phyloP scores from a whole-genome alignment of 2,329 filamentous ascomycete genomes.

The Beauveria brongniartii region DNA sequence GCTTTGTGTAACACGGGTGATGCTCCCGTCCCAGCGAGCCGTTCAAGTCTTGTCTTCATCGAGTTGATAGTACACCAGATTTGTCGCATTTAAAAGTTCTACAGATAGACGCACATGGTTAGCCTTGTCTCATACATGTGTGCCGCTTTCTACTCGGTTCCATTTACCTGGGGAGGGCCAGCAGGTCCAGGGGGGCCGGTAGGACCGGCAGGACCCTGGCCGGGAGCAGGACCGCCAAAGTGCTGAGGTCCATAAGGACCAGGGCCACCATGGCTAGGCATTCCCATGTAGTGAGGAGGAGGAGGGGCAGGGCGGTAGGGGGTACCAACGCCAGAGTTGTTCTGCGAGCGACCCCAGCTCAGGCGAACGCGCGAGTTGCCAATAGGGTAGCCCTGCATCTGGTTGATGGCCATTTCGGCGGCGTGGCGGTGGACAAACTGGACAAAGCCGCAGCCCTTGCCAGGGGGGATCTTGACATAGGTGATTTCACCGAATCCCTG shows the following conservation, averaged over 20 bases:
- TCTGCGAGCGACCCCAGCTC: constrained; percentile 96
- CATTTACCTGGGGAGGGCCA: constrained; percentile 31
- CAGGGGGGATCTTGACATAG: constrained; percentile 98
- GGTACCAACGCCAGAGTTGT: constrained; percentile 97
- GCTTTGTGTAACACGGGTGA: neutral
- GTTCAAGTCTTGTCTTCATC: constrained; percentile 7
- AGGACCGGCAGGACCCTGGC: constrained; percentile 33
- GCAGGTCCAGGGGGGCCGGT: constrained; percentile 29
- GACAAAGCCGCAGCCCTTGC: constrained; percentile 98
- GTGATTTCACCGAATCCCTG: constrained; percentile 99
- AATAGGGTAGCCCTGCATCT: constrained; percentile 99
- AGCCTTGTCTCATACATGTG: neutral
- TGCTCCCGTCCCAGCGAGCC: neutral
- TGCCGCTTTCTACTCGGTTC: constrained; percentile 12
- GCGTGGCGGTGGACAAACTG: constrained; percentile 98
- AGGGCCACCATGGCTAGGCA: constrained; percentile 35
- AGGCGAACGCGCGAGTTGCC: constrained; percentile 96
- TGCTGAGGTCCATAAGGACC: constrained; percentile 38
- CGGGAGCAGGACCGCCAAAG: constrained; percentile 37
- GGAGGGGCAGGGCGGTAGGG: constrained; percentile 89
- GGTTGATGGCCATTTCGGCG: constrained; percentile 99
- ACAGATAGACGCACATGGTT: constrained; percentile 3
- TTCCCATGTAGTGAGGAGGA: constrained; percentile 47
- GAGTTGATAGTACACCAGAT: neutral
- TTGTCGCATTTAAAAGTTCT: constrained; percentile 6